Percentiles rank a stretch among this genome's conserved stretches.
phyloP scores from a whole-genome alignment of 768 basidiomycete species.

The Tulasnella sp. region DNA sequence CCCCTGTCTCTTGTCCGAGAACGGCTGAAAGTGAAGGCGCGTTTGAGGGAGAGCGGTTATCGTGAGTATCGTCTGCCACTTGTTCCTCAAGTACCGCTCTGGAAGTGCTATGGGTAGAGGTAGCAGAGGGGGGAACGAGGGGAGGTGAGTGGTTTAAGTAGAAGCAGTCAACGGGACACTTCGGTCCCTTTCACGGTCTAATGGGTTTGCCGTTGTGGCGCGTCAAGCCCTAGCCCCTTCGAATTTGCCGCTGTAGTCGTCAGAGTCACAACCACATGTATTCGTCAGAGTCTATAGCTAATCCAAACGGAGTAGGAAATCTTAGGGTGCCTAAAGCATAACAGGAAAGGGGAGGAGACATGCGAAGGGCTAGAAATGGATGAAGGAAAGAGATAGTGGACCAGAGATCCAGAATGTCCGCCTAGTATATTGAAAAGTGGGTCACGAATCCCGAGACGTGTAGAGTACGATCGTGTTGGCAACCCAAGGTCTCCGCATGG shows the following conservation, averaged over 20 bases:
- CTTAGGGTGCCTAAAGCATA: background rate
- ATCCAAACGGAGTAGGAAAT: background rate
- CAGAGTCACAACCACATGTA: background rate
- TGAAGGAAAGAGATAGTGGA: background rate
- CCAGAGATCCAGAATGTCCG: background rate
- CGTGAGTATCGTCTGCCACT: background rate
- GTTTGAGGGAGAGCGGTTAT: background rate
- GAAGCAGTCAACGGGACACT: background rate
- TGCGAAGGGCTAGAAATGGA: background rate
- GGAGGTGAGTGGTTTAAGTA: constrained; percentile 7
- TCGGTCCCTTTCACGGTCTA: constrained; percentile 4
- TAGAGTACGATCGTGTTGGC: background rate
- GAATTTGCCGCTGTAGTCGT: background rate
- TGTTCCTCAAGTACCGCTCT: background rate
- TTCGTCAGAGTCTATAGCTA: background rate
- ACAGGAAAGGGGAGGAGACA: background rate
- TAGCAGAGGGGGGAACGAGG: background rate
- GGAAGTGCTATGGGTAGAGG: background rate
- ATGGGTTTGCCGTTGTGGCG: background rate
- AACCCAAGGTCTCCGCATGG: background rate
- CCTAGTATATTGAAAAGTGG: background rate
- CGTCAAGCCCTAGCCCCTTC: background rate
- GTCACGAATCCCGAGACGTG: background rate
- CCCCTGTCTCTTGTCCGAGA: constrained; percentile 6
- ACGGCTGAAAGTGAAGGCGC: background rate